These are phyloP conservation scores for Euclidium syriacum DNA, from an alignment of 345 rosid species.

Conservation along the genomic window DNA sequence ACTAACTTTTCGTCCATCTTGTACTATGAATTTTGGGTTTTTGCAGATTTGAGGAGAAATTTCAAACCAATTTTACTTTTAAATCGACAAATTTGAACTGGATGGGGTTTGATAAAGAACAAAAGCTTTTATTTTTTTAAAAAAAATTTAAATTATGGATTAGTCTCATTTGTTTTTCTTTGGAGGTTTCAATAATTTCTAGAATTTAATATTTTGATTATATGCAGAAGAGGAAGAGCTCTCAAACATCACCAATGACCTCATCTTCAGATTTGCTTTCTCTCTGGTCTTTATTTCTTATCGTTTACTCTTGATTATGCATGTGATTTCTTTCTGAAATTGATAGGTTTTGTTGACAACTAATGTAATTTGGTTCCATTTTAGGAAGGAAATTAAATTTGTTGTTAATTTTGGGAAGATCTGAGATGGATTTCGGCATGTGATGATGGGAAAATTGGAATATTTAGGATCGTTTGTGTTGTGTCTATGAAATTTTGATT, in stretches of 20 bases:
- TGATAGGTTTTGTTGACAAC: not conserved
- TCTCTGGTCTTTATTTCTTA: not conserved
- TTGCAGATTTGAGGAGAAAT: too few relatives aligned
- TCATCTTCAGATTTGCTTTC: conserved; percentile 47
- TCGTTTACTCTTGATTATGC: not conserved
- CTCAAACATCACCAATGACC: conserved; percentile 72
- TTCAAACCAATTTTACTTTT: too few relatives aligned
- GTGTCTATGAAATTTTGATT: not conserved
- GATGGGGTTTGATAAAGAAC: too few relatives aligned
- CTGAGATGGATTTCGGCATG: not conserved
- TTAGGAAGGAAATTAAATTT: not conserved
- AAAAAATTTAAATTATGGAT: too few relatives aligned
- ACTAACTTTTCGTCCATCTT: too few relatives aligned
- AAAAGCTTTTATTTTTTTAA: too few relatives aligned
- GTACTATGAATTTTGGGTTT: too few relatives aligned
- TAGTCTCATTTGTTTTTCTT: too few relatives aligned
- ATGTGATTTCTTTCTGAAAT: not conserved
- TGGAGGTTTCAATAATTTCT: too few relatives aligned
- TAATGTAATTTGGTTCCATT: conserved; percentile 34
- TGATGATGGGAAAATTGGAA: conserved; percentile 13
- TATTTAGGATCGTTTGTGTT: not conserved
- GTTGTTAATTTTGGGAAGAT: conserved; percentile 3
- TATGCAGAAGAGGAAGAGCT: conserved; percentile 87
- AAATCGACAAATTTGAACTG: too few relatives aligned
- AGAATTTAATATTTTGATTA: too few relatives aligned